Evolutionary conservation across 805 yeast species (phyloP), one percentile per base, ranked within the genome.

Genomic region (Isabelozyma rhagii): DNA sequence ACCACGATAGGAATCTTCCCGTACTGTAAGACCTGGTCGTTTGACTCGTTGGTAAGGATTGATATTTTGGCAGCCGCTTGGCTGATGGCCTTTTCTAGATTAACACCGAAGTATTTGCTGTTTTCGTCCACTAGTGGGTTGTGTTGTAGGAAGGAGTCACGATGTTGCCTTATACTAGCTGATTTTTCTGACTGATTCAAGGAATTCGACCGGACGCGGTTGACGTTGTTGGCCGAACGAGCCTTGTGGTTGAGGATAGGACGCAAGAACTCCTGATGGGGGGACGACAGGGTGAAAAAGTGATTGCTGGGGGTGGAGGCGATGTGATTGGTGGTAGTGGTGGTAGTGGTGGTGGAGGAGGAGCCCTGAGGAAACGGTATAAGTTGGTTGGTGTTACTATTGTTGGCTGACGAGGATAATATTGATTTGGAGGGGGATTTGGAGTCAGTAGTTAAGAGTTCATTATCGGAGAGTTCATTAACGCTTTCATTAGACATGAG

Each of bases 1-100:
- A 94, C 96, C 11, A 94, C 87, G 14, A 90, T 80, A 0, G 99
- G 99, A 15, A 94, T 89, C 47, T 84, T 76, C 18, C 98, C 99
- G 63, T 89, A 94, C 45, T 85, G 83, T 31, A 87, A 80, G 50
- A 84, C 80, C 27, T 84, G 85, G 53, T 82, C 82, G 43, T 80
- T 66, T 58, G 76, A 63, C 21, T 67, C 70, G 59, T 78, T 77
- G 54, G 81, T 79, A 42, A 85, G 74, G 7, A 87, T 81, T 38
- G 85, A 80, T 47, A 90, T 87, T 45, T 82, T 78, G 14, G 92
- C 96, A 50, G 84, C 84, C 0, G 98, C 97, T 51, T 84, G 79
- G 34, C 77, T 68, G 45, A 93, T 77, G 13, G 96, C 89, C 27
- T 79, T 78, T 9, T 79, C 80, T 34, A 94, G 74, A 1, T 93